Evolutionary conservation across 2,329 filamentous ascomycete species (phyloP).

Genomic region (Fusarium sp.): DNA sequence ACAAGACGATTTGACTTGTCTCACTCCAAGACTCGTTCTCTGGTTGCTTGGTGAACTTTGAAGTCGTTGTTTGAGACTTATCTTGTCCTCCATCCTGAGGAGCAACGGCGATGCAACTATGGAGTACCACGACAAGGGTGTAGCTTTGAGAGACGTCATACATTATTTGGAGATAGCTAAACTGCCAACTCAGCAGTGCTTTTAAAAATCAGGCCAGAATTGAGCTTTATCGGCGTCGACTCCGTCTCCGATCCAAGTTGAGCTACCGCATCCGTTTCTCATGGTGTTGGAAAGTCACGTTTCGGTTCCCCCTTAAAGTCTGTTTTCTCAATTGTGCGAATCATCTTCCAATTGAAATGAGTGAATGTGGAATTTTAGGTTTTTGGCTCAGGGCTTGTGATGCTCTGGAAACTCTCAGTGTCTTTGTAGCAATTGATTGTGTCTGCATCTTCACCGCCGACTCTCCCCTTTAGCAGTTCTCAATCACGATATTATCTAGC

Average conservation of each 20-base stretch:
- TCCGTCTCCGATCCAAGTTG: constrained; percentile 6
- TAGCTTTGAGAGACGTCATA: constrained; percentile 4
- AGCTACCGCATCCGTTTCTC: neutral
- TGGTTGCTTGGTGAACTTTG: neutral
- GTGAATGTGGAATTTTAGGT: neutral
- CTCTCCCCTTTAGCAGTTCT: neutral
- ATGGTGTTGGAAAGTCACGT: neutral
- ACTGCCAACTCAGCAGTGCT: constrained; percentile 10
- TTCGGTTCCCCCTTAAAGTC: constrained; percentile 6
- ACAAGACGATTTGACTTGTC: neutral
- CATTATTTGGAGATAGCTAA: neutral
- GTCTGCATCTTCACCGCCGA: neutral
- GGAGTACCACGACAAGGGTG: neutral
- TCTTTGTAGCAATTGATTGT: neutral
- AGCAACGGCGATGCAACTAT: neutral
- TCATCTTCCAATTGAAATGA: constrained; percentile 2
- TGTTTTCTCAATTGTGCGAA: neutral
- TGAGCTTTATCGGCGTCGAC: neutral
- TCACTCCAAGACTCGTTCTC: neutral
- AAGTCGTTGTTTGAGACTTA: neutral
- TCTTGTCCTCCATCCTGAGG: neutral
- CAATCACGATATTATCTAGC: neutral
- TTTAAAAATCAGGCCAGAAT: neutral
- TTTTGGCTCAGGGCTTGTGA: neutral
- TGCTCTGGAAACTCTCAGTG: neutral